phyloP scores from a whole-genome alignment of 805 yeast genomes.

The Saturnispora bothae region DNA sequence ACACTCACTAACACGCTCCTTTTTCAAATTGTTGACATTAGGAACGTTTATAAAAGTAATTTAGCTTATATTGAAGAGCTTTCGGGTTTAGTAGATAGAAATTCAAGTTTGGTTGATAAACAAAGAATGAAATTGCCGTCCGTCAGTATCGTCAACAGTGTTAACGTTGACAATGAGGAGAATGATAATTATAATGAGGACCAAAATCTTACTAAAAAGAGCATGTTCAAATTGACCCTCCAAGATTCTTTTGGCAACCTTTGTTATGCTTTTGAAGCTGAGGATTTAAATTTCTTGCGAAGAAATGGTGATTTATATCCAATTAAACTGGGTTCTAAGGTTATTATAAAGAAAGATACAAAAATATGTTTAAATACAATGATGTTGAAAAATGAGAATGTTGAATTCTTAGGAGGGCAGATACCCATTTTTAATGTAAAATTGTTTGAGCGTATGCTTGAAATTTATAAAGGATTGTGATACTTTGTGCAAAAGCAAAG shows the following conservation, averaged over 20 bases:
- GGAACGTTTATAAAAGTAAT: conserved; percentile 42
- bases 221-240: conserved; percentile 43
- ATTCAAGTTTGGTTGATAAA: conserved; percentile 50
- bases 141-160: conserved; percentile 34
- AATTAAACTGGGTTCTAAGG: conserved; percentile 45
- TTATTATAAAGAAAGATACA: conserved; percentile 41
- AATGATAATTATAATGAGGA: conserved; percentile 6
- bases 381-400: conserved; percentile 20
- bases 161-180: conserved; percentile 35
- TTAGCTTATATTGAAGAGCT: conserved; percentile 47
- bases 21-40: conserved; percentile 48
- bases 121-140: conserved; percentile 22
- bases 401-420: conserved; percentile 24
- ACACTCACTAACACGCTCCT: conserved; percentile 14
- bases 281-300: conserved; percentile 39
- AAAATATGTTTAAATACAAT: conserved; percentile 37
- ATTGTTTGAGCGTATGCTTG: conserved; percentile 27
- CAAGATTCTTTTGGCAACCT: conserved; percentile 43
- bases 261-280: conserved; percentile 49
- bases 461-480: conserved; percentile 27
- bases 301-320: conserved; percentile 20
- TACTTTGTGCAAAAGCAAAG: too few species aligned
- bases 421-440: conserved; percentile 20
- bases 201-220: conserved; percentile 3
- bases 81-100: conserved; percentile 41